These are phyloP conservation scores for Lichtheimia ornata DNA, from an alignment of 371 early-diverging fungal species.

Conservation along the genomic window DNA sequence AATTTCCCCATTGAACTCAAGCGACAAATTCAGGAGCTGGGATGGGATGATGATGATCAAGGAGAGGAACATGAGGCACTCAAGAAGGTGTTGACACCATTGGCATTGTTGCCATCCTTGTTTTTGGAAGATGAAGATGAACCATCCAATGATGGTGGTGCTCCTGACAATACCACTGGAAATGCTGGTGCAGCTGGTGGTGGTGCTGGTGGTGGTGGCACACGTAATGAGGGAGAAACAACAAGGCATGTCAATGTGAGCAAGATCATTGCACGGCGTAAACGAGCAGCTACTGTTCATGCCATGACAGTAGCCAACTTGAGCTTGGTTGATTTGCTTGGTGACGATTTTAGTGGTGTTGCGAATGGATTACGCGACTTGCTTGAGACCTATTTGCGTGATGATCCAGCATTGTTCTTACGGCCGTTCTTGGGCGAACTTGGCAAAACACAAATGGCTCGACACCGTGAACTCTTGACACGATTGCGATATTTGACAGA, in stretches of 20 bases:
- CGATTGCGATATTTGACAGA: slow-evolving; percentile 52
- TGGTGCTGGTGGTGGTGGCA: neutral
- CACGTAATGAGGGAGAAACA: slow-evolving; percentile 9
- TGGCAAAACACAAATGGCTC: slow-evolving; percentile 40
- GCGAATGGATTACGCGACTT: slow-evolving; percentile 47
- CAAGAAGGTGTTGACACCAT: slow-evolving; percentile 51
- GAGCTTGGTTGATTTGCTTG: slow-evolving; percentile 54
- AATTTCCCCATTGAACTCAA: slow-evolving; percentile 63
- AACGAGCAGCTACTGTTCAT: slow-evolving; percentile 49
- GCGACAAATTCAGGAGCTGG: slow-evolving; percentile 59
- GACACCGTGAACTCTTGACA: slow-evolving; percentile 46
- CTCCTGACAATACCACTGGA: neutral
- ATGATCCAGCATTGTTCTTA: slow-evolving; percentile 62
- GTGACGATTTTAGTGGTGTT: slow-evolving; percentile 52
- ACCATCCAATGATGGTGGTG: slow-evolving; percentile 24
- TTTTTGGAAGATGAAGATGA: slow-evolving; percentile 58
- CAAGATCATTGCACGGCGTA: slow-evolving; percentile 35
- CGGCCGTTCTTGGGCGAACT: slow-evolving; percentile 57
- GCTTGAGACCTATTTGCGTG: slow-evolving; percentile 53
- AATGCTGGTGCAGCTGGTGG: neutral
- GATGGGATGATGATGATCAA: slow-evolving; percentile 65
- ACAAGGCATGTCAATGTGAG: slow-evolving; percentile 19
- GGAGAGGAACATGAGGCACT: slow-evolving; percentile 53
- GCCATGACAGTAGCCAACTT: slow-evolving; percentile 51
- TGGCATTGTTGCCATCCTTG: slow-evolving; percentile 55